A percentile compares a stretch with the other conserved stretches of the same genome.
Evolutionary conservation across 1,284 basidiomycete genomes (phyloP).

Genomic region (Microbotryum intermedium): DNA sequence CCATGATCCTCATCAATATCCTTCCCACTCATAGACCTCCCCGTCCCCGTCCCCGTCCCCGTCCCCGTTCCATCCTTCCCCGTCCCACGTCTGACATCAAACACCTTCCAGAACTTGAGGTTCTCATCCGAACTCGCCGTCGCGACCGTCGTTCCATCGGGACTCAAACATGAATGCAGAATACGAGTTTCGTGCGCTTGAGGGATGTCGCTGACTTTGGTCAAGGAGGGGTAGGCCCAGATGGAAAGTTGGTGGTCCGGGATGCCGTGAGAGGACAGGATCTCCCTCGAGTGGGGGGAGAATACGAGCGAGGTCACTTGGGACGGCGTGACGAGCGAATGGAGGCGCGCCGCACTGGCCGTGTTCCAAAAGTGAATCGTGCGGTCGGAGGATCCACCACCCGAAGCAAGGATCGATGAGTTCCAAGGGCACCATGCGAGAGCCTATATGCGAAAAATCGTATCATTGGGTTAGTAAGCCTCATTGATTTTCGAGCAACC

Average conservation of each 20-base stretch:
- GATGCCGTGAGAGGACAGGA: slow-evolving; percentile 88
- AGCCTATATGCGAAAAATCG: too few species aligned
- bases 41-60: slow-evolving; percentile 23
- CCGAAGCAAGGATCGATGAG: slow-evolving; percentile 78
- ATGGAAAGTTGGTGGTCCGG: slow-evolving; percentile 60
- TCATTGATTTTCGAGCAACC: background rate
- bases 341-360: slow-evolving; percentile 69
- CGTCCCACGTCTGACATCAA: slow-evolving; percentile 31
- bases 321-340: slow-evolving; percentile 70
- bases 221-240: slow-evolving; percentile 59
- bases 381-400: slow-evolving; percentile 90
- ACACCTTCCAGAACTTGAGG: slow-evolving; percentile 71
- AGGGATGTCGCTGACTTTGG: slow-evolving; percentile 73
- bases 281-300: slow-evolving; percentile 79
- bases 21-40: background rate
- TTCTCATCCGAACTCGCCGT: slow-evolving; percentile 90
- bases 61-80: slow-evolving; percentile 12
- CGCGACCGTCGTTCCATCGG: slow-evolving; percentile 77
- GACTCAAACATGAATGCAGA: slow-evolving; percentile 72
- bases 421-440: slow-evolving; percentile 98
- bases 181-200: slow-evolving; percentile 87
- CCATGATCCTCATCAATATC: slow-evolving; percentile 11
- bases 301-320: slow-evolving; percentile 91
- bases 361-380: slow-evolving; percentile 58
- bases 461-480: too few species aligned